These are phyloP conservation scores for Comarum palustre DNA, from an alignment of 306 rosid genomes.

Conservation along the genomic window DNA sequence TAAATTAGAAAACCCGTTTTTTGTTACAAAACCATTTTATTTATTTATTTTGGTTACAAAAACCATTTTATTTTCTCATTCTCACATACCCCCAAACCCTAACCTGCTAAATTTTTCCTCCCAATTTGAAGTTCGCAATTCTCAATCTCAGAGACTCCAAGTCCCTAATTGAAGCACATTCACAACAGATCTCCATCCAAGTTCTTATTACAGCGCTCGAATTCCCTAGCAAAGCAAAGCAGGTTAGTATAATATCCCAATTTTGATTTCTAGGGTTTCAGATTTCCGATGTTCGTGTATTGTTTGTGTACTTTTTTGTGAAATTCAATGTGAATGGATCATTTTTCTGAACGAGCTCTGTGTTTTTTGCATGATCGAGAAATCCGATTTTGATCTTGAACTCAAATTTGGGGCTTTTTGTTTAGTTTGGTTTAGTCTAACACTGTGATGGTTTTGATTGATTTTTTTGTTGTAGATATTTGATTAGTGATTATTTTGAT, in stretches of 20 bases:
- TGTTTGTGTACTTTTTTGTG: not conserved
- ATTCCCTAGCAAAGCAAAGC: conserved; percentile 7
- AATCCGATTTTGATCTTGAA: not conserved
- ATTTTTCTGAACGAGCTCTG: not conserved
- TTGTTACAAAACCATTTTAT: conserved; percentile 5
- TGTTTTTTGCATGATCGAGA: not conserved
- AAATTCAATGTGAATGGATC: not conserved
- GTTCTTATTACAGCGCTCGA: not conserved
- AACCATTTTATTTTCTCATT: conserved; percentile 4
- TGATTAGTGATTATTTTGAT: not conserved
- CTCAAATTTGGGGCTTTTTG: not conserved
- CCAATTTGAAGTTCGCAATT: conserved; percentile 9
- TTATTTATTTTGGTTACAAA: no score
- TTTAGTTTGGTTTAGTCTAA: not conserved
- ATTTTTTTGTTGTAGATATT: not conserved
- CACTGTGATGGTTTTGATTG: not conserved
- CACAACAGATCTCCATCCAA: not conserved
- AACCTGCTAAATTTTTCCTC: conserved; percentile 17
- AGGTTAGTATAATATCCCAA: conserved; percentile 35
- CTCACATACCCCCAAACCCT: conserved; percentile 32
- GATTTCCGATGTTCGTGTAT: not conserved
- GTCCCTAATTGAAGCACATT: conserved; percentile 2
- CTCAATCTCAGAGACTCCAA: not conserved
- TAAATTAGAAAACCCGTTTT: conserved; percentile 11
- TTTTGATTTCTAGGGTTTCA: conserved; percentile 27